Evolutionary conservation across 2,329 filamentous ascomycete species (phyloP), one percentile per base, ranked within the genome.

Genomic region (Pseudogymnoascus sp.): DNA sequence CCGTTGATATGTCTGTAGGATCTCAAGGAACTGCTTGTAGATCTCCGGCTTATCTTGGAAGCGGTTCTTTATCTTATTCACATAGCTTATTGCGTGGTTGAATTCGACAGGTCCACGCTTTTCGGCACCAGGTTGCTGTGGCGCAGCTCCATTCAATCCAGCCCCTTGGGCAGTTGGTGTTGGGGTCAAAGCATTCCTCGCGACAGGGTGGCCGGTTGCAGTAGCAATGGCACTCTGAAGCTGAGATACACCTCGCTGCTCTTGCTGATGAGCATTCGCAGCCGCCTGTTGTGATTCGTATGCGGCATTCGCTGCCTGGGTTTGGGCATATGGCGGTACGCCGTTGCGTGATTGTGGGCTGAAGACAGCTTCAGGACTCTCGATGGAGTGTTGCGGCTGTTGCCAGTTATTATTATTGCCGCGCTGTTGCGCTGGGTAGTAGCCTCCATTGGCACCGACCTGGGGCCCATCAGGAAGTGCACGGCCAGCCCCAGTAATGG

Each of bases 41-140:
- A 99, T 97, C 73, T 99, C 94, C 5, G 94, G 94, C 67, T 96
- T 92, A 70, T 92, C 88, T 69, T 96, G 88, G 76, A 97, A 99
- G 48, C 94, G 93, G 73, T 97, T 99, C 91, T 99, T 99, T 71
- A 99, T 99, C 78, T 99, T 99, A 73, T 99, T 99, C 61, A 99
- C 94, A 71, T 99, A 99, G 74, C 92, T 97, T 66, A 99, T 99
- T 0, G 94, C 94, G 76, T 99, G 94, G 73, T 99, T 99, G 75
- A 99, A 99, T 72, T 99, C 94, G 15, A 99, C 94, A 1, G 94
- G 94, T 0, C 92, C 93, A 62, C 92, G 86, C 72, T 94, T 95
- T 74, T 95, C 92, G 72, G 90, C 77, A 75, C 82, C 77, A 74
- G 82, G 77, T 76, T 87, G 75, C 75, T 84, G 77, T 68, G 79